Evolutionary conservation across 2,329 filamentous ascomycete genomes (phyloP).

Genomic region (Aspergillus glaucus): DNA sequence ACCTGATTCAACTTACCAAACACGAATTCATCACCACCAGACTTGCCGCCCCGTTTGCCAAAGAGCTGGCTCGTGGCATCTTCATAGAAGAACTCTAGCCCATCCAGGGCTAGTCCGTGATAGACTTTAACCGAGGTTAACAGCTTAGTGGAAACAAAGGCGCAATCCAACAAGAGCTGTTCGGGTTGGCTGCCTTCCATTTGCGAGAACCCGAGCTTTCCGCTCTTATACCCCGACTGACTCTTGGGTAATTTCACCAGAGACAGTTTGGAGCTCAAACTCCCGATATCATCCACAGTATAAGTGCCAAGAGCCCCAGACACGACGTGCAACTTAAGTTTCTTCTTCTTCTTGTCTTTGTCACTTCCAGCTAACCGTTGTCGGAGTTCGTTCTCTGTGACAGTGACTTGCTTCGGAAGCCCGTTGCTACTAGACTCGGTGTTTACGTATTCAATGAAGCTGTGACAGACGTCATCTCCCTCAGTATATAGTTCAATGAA

Average conservation of each 20-base stretch:
- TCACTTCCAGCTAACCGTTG: constrained; percentile 60
- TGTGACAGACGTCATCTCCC: constrained; percentile 71
- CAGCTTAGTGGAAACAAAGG: constrained; percentile 62
- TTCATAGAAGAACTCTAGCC: constrained; percentile 89
- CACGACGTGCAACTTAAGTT: constrained; percentile 64
- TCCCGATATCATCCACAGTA: constrained; percentile 69
- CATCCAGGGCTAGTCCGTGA: constrained; percentile 70
- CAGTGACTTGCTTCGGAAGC: constrained; percentile 63
- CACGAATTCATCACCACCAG: constrained; percentile 66
- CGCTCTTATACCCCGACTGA: constrained; percentile 68
- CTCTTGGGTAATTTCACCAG: constrained; percentile 69
- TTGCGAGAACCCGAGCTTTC: constrained; percentile 64
- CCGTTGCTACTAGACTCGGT: constrained; percentile 51
- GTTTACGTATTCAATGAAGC: constrained; percentile 73
- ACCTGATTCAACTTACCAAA: constrained; percentile 53
- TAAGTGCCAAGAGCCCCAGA: constrained; percentile 69
- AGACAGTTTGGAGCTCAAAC: constrained; percentile 64
- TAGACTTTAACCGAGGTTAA: constrained; percentile 70
- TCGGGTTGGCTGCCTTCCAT: constrained; percentile 64
- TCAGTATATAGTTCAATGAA: constrained; percentile 78
- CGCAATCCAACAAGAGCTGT: constrained; percentile 68
- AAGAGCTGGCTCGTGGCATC: constrained; percentile 79
- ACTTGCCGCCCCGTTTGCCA: constrained; percentile 68
- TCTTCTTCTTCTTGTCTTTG: constrained; percentile 61
- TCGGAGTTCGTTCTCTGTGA: constrained; percentile 71